Base-by-base conservation (phyloP, 768 basidiomycete species). In the Hebeloma cylindrosporum region DNA sequence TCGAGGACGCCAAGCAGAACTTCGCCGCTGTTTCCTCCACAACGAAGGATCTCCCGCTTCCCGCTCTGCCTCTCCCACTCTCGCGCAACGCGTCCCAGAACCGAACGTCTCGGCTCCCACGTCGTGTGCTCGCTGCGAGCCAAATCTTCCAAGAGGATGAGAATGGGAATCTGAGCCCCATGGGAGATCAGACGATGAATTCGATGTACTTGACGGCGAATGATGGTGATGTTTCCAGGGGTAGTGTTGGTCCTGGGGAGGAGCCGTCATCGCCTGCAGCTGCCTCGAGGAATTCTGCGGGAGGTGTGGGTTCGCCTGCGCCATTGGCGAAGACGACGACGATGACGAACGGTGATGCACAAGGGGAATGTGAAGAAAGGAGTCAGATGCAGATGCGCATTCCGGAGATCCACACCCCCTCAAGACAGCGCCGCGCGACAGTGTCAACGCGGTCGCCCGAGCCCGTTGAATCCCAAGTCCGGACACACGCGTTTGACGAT, bases 1-100 rank as follows among this genome's bases (percentile, higher is more conserved):
- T 90, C 5, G 84, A 89, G 58, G 90, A 90, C 55, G 82, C 88
- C 10, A 74, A 83, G 30, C 80, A 85, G 59, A 84, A 77, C 45
- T 91, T 92, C 56, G 83, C 79, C 20, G 75, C 78, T n/a, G n/a
- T n/a, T 7, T 71, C 74, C 5, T 69, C 75, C 2, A 70, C 69
- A 0, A 68, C 66, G 17, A 61, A 69, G 60, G 53, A 69, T 36
- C 62, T 71, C 28, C 64, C 72, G 21, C 73, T 83, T 32, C 82
- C 83, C 7, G 74, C 85, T 10, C 75, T 88, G 20, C 85, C 87
- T 1, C 65, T 83, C 0, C 82, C 83, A 3, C 60, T 78, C 14
- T 73, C 81, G 3, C 73, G 79, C 14, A 73, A 74, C 20, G 57
- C 67, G 5, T 79, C 77, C 0, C 76, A 65, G 21, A 68, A 63